Evolutionary conservation across 257 asterid genomes (phyloP), one percentile per base, ranked within the genome.

Genomic region (Echium plantagineum): DNA sequence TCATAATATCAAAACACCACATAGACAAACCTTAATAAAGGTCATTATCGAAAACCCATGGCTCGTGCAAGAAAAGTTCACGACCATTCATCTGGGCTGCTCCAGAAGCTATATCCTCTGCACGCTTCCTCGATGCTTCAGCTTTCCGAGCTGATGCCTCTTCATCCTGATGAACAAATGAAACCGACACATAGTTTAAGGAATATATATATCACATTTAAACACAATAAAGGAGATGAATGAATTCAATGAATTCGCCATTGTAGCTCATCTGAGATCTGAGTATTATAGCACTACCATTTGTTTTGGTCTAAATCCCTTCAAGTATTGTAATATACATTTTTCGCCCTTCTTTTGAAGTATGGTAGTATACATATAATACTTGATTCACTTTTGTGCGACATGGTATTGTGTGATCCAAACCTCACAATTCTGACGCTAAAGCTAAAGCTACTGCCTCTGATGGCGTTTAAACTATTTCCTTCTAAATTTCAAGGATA

Each of bases 41-140:
- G 21, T 85, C 64, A 71, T 87, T 80, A 55, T 90, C 90, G 16
- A 87, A 85, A 69, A 90, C 94, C 90, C 84, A 78, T 1, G 97
- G 96, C 57, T 90, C 87, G 16, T 71, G 87, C 71, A 52, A 70
- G 66, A 87, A 86, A 68, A 90, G 83, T 69, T 90, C 96, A 26
- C 94, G 96, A 12, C 97, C 96, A 51, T 83, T 90, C 97, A 85
- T 77, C 65, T 74, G 89, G 65, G 81, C 86, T 22, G 73, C 22
- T 49, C 94, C 94, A 12, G 94, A 82, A 59, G 81, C 89, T 75
- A 90, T 63, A 72, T 90, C 97, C 77, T 85, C 96, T 8, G 73
- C 85, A 8, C 94, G 93, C 69, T 85, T 90, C 69, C 85, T 78
- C 49, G 66, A 80, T 19, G 73, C 84, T 75, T 79, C 96, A 31